A percentile compares a stretch with the other conserved stretches of the same genome.
phyloP scores from a whole-genome alignment of 441 rosid species.

The Gossypium schwendimanii region DNA sequence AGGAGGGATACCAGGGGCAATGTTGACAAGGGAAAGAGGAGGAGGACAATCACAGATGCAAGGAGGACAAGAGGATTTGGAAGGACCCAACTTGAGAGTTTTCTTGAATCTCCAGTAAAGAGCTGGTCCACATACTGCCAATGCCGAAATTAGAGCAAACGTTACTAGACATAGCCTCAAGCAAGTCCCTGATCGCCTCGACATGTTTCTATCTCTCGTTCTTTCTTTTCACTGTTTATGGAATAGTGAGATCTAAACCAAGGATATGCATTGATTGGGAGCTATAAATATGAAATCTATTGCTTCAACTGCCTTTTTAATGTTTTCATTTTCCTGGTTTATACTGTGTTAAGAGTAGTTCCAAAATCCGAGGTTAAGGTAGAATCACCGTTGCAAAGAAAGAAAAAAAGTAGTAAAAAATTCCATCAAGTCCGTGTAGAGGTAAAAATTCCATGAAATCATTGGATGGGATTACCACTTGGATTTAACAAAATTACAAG shows the following conservation, averaged over 20 bases:
- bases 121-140: constrained; percentile 90
- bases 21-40: constrained; percentile 82
- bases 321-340: background rate
- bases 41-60: constrained; percentile 93
- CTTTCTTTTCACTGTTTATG: background rate
- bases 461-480: too few relatives aligned
- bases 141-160: constrained; percentile 83
- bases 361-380: too few relatives aligned
- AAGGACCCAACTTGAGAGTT: constrained; percentile 35
- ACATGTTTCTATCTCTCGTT: constrained; percentile 30
- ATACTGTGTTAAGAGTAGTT: too few relatives aligned
- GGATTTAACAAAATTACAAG: too few relatives aligned
- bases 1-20: constrained; percentile 68
- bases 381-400: too few relatives aligned
- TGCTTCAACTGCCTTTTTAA: background rate
- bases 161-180: constrained; percentile 77
- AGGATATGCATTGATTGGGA: background rate
- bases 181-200: constrained; percentile 78
- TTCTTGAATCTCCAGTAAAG: constrained; percentile 87
- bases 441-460: too few relatives aligned
- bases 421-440: too few relatives aligned
- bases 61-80: constrained; percentile 67
- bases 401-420: too few relatives aligned
- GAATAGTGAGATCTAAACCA: constrained; percentile 12
- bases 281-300: background rate